These are phyloP conservation scores for Talaromyces atroroseus DNA, from an alignment of 2,329 filamentous ascomycete genomes.

Conservation along the genomic window DNA sequence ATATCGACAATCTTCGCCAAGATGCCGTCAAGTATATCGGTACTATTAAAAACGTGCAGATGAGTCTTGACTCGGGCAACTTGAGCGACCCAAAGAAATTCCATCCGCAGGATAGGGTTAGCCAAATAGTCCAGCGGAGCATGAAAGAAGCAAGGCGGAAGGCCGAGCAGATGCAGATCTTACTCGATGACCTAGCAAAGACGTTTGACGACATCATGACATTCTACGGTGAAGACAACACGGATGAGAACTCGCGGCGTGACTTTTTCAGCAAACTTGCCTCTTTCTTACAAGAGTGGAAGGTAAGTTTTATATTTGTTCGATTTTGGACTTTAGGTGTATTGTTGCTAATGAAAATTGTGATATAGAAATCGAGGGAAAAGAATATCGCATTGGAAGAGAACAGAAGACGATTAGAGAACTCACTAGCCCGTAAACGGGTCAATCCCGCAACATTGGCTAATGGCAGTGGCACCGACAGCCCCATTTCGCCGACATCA, in stretches of 20 bases:
- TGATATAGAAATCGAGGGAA: slow-evolving; percentile 67
- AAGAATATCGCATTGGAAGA: slow-evolving; percentile 88
- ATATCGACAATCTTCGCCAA: slow-evolving; percentile 81
- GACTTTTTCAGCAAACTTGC: slow-evolving; percentile 96
- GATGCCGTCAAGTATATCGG: slow-evolving; percentile 91
- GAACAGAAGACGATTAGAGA: slow-evolving; percentile 76
- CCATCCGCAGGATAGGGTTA: slow-evolving; percentile 92
- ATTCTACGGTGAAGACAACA: slow-evolving; percentile 91
- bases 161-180: slow-evolving; percentile 90
- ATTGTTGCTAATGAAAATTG: background rate
- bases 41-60: slow-evolving; percentile 90
- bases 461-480: slow-evolving; percentile 49
- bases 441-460: slow-evolving; percentile 56
- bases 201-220: slow-evolving; percentile 93
- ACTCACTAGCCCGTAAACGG: slow-evolving; percentile 81
- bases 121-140: slow-evolving; percentile 79
- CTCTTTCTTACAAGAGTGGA: slow-evolving; percentile 86
- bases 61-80: slow-evolving; percentile 86
- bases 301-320: slow-evolving; percentile 46
- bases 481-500: slow-evolving; percentile 61
- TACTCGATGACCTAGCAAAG: slow-evolving; percentile 85
- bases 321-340: background rate
- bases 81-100: slow-evolving; percentile 96
- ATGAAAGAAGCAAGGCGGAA: slow-evolving; percentile 98
- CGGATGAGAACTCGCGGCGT: slow-evolving; percentile 84